phyloP scores from a whole-genome alignment of 78 protist genomes.

The Polysphondylium violaceum region DNA sequence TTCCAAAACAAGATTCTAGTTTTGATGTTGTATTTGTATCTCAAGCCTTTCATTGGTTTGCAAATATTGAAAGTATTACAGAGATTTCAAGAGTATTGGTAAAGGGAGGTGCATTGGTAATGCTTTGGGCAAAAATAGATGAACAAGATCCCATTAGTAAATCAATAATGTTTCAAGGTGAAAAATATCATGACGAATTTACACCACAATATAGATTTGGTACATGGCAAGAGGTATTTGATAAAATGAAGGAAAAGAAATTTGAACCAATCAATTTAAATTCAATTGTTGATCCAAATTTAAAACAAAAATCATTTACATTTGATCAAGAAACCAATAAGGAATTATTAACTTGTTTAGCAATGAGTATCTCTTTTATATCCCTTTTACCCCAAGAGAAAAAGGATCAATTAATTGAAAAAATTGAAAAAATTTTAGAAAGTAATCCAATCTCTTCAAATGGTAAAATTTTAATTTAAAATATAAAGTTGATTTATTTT shows the following conservation, averaged over 20 bases:
- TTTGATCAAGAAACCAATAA: background rate
- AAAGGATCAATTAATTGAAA: background rate
- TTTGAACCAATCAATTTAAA: background rate
- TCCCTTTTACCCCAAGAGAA: slow-evolving; percentile 8
- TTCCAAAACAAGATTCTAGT: slow-evolving; percentile 23
- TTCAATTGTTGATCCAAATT: background rate
- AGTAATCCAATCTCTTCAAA: background rate
- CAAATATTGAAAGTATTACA: background rate
- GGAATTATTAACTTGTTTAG: background rate
- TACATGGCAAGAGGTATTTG: background rate
- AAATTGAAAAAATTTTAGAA: background rate
- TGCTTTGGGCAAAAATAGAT: slow-evolving; percentile 13
- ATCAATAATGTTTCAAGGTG: background rate
- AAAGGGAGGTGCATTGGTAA: slow-evolving; percentile 10
- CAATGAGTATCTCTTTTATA: background rate
- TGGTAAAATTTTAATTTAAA: slow-evolving; percentile 1
- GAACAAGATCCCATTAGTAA: background rate
- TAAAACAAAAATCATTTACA: background rate
- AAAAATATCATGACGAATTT: background rate
- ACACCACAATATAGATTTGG: background rate
- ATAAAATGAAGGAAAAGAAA: background rate
- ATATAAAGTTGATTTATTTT: background rate
- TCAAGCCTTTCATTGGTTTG: slow-evolving; percentile 68
- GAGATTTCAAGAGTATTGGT: slow-evolving; percentile 49
- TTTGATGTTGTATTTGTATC: slow-evolving; percentile 8